Percentiles rank a stretch among this genome's conserved stretches.
phyloP scores from a whole-genome alignment of 495 filamentous ascomycete genomes.

The Lophiostoma macrostomum region DNA sequence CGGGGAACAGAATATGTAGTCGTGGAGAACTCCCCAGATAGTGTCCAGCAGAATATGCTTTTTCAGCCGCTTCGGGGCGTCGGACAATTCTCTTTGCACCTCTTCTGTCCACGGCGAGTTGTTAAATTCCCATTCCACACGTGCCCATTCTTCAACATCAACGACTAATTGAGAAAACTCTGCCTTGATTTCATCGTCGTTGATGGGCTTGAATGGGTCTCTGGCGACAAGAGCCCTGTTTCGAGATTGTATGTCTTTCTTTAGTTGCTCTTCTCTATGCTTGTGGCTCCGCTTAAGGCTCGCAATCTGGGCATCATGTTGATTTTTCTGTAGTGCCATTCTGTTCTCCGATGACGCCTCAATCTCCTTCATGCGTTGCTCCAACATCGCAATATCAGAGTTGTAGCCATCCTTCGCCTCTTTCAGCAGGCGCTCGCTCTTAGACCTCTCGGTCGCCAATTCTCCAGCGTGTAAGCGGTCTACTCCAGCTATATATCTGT shows the following conservation, averaged over 20 bases:
- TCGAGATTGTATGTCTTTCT: background rate
- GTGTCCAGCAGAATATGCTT: slow-evolving; percentile 24
- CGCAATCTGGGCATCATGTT: no score
- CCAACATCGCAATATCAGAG: no score
- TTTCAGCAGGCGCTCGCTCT: no score
- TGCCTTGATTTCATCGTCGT: slow-evolving; percentile 9
- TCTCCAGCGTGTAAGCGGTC: no score
- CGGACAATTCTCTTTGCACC: background rate
- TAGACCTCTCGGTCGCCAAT: no score
- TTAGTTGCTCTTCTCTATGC: background rate
- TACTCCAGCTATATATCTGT: no score
- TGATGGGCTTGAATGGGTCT: slow-evolving; percentile 5
- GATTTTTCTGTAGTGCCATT: no score
- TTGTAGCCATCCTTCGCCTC: no score
- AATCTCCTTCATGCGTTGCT: no score
- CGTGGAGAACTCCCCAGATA: slow-evolving; percentile 15
- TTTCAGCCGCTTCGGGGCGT: slow-evolving; percentile 4
- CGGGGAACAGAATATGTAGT: slow-evolving; percentile 22
- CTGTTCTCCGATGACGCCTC: no score
- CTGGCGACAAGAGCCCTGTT: slow-evolving; percentile 6
- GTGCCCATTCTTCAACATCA: slow-evolving; percentile 11
- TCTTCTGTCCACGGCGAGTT: slow-evolving; percentile 7
- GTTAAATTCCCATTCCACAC: slow-evolving; percentile 9
- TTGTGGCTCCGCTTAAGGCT: background rate
- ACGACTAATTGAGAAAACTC: background rate